Percentiles rank a stretch among this genome's conserved stretches.
These are phyloP conservation scores for Kluyveromyces lactis DNA, from an alignment of 805 yeast species.

Conservation along the genomic window DNA sequence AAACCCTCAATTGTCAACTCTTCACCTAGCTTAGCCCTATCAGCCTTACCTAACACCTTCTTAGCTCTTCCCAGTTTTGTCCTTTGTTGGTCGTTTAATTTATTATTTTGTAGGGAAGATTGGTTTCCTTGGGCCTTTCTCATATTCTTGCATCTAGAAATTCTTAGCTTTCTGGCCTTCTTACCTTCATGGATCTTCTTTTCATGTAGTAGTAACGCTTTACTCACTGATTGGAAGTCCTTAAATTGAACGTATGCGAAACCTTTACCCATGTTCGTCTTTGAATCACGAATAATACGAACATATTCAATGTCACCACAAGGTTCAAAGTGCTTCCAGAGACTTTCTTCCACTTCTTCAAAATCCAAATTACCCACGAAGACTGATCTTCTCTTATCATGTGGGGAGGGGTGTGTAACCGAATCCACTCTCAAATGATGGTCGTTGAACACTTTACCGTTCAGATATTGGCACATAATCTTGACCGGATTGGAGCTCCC, in stretches of 20 bases:
- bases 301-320: constrained; percentile 79
- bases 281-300: constrained; percentile 82
- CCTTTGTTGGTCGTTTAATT: constrained; percentile 57
- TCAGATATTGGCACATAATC: constrained; percentile 35
- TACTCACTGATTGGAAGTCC: constrained; percentile 63
- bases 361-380: constrained; percentile 93
- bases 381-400: constrained; percentile 73
- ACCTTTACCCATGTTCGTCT: constrained; percentile 94
- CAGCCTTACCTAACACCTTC: constrained; percentile 69
- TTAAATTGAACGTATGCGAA: constrained; percentile 91
- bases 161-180: constrained; percentile 58
- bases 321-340: constrained; percentile 71
- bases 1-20: constrained; percentile 57
- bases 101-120: constrained; percentile 18
- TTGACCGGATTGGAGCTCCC: constrained; percentile 39
- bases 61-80: constrained; percentile 76
- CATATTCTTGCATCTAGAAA: constrained; percentile 55
- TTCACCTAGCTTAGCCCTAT: constrained; percentile 59
- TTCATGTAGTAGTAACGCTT: constrained; percentile 71
- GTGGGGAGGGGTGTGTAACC: constrained; percentile 82
- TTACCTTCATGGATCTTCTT: constrained; percentile 38
- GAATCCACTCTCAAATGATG: constrained; percentile 88
- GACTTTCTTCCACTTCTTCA: constrained; percentile 81
- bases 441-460: constrained; percentile 58
- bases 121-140: constrained; percentile 16